These are phyloP conservation scores for Petrea volubilis DNA, from an alignment of 257 asterid genomes.

Conservation along the genomic window DNA sequence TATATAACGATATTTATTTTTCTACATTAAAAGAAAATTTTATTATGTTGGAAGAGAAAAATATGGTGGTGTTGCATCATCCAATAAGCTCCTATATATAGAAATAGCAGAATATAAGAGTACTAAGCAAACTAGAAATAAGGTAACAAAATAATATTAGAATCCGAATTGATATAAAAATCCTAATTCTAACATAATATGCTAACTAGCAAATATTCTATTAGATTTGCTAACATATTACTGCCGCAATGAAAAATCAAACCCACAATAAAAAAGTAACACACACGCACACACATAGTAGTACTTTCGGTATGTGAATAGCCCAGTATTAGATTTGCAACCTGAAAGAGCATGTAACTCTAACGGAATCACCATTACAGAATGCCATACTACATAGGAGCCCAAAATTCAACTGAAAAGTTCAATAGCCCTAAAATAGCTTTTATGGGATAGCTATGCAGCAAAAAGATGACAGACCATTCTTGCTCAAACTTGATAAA, in stretches of 20 bases:
- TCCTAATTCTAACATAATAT: too few relatives aligned
- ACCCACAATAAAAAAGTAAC: neutral
- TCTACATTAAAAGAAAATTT: neutral
- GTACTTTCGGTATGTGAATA: neutral
- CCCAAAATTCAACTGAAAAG: neutral
- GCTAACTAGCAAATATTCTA: too few relatives aligned
- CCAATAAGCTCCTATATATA: too few relatives aligned
- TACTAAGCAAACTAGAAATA: too few relatives aligned
- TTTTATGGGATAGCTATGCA: neutral
- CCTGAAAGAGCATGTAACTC: neutral
- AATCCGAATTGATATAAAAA: too few relatives aligned
- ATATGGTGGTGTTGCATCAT: too few relatives aligned
- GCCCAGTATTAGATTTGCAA: neutral
- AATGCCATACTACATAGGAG: neutral
- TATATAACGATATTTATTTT: neutral
- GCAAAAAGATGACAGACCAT: neutral
- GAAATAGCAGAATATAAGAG: too few relatives aligned
- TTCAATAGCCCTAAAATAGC: slow-evolving; percentile 1
- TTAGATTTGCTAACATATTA: too few relatives aligned
- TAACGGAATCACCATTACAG: neutral
- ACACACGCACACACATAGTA: too few relatives aligned
- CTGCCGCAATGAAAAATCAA: neutral
- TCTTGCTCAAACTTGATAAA: neutral
- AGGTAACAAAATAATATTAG: too few relatives aligned
- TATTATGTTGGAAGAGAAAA: too few relatives aligned